Percentiles rank a stretch among this genome's conserved stretches.
phyloP scores from a whole-genome alignment of 139 green algal species.

The Picochlorum sp. region DNA sequence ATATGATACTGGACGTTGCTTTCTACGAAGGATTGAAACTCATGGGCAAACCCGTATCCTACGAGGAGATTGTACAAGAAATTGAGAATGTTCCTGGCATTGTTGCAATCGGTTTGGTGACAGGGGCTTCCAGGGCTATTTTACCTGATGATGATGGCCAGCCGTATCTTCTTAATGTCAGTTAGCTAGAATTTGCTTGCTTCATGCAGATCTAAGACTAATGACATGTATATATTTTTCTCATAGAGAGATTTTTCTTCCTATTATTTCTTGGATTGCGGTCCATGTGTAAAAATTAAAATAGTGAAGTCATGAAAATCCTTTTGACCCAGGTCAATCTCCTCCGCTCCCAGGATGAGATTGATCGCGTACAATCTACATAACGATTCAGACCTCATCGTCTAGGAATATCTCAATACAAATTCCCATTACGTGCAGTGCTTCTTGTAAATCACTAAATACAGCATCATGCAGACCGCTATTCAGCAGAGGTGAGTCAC shows the following conservation, averaged over 20 bases:
- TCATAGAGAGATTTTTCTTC: too few relatives aligned
- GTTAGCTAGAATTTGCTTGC: too few relatives aligned
- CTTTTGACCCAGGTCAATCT: too few relatives aligned
- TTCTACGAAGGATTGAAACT: slow-evolving; percentile 51
- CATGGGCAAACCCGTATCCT: slow-evolving; percentile 38
- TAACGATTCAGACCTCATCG: too few relatives aligned
- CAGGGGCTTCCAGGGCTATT: slow-evolving; percentile 6
- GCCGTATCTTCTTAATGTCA: neutral
- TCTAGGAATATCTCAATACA: neutral
- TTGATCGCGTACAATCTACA: too few relatives aligned
- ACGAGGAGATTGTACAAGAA: slow-evolving; percentile 22
- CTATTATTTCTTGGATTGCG: too few relatives aligned
- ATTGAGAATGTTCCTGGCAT: slow-evolving; percentile 41
- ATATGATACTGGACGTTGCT: slow-evolving; percentile 30
- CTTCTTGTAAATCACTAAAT: neutral
- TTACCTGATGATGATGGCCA: neutral
- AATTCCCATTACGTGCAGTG: neutral
- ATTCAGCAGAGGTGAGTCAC: slow-evolving; percentile 13
- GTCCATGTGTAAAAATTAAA: too few relatives aligned
- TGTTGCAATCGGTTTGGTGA: slow-evolving; percentile 39
- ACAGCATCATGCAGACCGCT: slow-evolving; percentile 17
- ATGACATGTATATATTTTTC: too few relatives aligned
- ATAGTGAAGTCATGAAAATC: too few relatives aligned
- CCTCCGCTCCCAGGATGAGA: too few relatives aligned
- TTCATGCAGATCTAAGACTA: too few relatives aligned